phyloP scores from a whole-genome alignment of 805 yeast genomes.

The Wickerhamia fluorescens region DNA sequence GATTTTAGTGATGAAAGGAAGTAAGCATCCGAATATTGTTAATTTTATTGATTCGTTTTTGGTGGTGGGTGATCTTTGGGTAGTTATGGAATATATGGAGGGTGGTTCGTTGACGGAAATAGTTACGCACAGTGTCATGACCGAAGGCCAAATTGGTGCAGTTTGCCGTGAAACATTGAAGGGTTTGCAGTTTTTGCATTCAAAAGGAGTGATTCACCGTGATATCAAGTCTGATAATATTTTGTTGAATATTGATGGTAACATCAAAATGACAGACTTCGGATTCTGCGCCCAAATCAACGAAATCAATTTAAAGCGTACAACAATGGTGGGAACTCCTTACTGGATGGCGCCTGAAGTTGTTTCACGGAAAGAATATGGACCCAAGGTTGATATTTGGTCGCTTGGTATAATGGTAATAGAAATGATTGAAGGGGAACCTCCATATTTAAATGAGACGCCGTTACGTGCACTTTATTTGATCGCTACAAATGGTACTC shows the following conservation, averaged over 20 bases:
- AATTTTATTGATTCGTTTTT: constrained; percentile 80
- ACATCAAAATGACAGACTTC: constrained; percentile 90
- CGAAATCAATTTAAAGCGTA: constrained; percentile 76
- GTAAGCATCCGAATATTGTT: constrained; percentile 86
- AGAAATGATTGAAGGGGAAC: constrained; percentile 99
- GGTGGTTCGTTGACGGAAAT: constrained; percentile 97
- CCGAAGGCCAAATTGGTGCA: constrained; percentile 92
- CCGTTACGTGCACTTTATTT: constrained; percentile 90
- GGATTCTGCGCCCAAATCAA: constrained; percentile 89
- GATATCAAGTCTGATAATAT: constrained; percentile 96
- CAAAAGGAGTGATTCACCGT: constrained; percentile 89
- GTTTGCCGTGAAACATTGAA: constrained; percentile 85
- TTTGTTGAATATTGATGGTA: constrained; percentile 73
- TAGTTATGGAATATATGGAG: constrained; percentile 98
- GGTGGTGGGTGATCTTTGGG: constrained; percentile 83
- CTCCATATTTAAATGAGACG: constrained; percentile 94
- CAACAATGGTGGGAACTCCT: constrained; percentile 99
- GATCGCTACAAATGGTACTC: constrained; percentile 96
- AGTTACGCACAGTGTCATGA: constrained; percentile 81
- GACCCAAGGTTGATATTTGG: constrained; percentile 97
- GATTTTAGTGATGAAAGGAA: constrained; percentile 90
- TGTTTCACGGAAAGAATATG: constrained; percentile 89
- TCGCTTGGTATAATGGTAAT: constrained; percentile 96
- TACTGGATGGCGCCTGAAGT: constrained; percentile 99
- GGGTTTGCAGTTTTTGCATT: constrained; percentile 83